A percentile compares a stretch with the other conserved stretches of the same genome.
These are phyloP conservation scores for Bremia lactucae DNA, from an alignment of 352 stramenopile species.

Conservation along the genomic window DNA sequence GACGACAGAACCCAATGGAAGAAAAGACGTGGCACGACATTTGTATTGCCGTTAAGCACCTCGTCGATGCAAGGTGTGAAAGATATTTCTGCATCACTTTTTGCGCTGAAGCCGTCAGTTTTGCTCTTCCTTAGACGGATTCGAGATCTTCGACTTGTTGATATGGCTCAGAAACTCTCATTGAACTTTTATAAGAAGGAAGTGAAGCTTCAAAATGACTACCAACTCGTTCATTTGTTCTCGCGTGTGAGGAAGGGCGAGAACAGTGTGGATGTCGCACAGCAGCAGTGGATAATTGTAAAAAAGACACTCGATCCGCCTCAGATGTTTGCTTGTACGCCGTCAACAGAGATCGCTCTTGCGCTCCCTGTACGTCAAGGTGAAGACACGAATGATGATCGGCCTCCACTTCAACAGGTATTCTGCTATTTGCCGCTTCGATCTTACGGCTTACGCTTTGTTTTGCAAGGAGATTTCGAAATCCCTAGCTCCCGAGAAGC, in stretches of 20 bases:
- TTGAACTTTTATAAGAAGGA: slow-evolving; percentile 43
- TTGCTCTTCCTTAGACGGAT: slow-evolving; percentile 74
- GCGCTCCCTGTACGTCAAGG: slow-evolving; percentile 29
- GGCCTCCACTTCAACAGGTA: slow-evolving; percentile 58
- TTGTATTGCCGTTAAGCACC: slow-evolving; percentile 65
- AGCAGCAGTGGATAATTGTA: slow-evolving; percentile 59
- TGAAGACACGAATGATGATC: slow-evolving; percentile 6
- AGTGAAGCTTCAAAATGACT: slow-evolving; percentile 13
- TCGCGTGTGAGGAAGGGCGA: slow-evolving; percentile 16
- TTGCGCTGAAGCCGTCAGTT: slow-evolving; percentile 64
- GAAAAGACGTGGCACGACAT: slow-evolving; percentile 40
- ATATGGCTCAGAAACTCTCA: slow-evolving; percentile 22
- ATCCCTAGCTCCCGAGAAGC: slow-evolving; percentile 78
- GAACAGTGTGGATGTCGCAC: slow-evolving; percentile 4
- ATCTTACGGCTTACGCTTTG: slow-evolving; percentile 77
- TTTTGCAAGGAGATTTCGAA: slow-evolving; percentile 82
- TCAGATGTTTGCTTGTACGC: slow-evolving; percentile 11
- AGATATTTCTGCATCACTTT: slow-evolving; percentile 54
- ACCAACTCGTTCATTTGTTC: slow-evolving; percentile 29
- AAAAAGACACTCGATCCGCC: slow-evolving; percentile 26
- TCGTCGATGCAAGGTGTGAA: slow-evolving; percentile 27
- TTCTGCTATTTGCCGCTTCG: slow-evolving; percentile 77
- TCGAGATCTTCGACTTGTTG: slow-evolving; percentile 41
- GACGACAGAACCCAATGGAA: slow-evolving; percentile 33
- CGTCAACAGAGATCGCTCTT: slow-evolving; percentile 45